Evolutionary conservation across 2,329 filamentous ascomycete genomes (phyloP).

Genomic region (Epichloe sp.): DNA sequence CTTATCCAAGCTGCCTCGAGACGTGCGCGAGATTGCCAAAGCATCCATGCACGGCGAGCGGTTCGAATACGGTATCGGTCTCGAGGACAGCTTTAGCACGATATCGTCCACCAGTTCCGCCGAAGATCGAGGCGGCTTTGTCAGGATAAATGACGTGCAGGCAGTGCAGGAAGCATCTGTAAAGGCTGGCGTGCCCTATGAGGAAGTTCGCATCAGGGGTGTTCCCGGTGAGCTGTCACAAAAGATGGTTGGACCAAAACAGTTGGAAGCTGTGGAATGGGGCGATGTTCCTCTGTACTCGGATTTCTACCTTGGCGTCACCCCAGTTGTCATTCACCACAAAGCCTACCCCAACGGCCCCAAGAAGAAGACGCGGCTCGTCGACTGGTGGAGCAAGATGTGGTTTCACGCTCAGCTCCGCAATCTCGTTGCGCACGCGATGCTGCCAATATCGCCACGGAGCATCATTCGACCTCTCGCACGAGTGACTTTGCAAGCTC

Average conservation of each 20-base stretch:
- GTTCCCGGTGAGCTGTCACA: constrained; percentile 15
- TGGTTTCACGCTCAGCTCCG: constrained; percentile 23
- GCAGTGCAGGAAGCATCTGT: constrained; percentile 13
- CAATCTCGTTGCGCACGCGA: constrained; percentile 15
- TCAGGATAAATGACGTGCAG: constrained; percentile 14
- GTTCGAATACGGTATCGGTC: constrained; percentile 26
- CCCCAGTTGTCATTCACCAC: constrained; percentile 24
- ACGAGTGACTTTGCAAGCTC: constrained; percentile 3
- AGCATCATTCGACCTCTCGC: constrained; percentile 11
- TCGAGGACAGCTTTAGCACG: constrained; percentile 26
- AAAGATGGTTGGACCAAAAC: neutral
- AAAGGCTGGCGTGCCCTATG: constrained; percentile 10
- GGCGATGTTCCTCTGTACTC: constrained; percentile 21
- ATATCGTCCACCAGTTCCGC: constrained; percentile 16
- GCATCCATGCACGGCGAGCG: constrained; percentile 15
- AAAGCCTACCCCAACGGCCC: constrained; percentile 21
- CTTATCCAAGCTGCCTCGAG: constrained; percentile 5
- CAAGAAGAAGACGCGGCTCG: constrained; percentile 20
- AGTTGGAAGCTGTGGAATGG: constrained; percentile 13
- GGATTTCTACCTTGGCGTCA: constrained; percentile 23
- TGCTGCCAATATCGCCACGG: constrained; percentile 5
- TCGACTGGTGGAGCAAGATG: constrained; percentile 23
- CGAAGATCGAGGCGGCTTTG: constrained; percentile 23
- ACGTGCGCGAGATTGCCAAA: constrained; percentile 15
- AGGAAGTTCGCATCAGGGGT: constrained; percentile 13